Evolutionary conservation across 2,329 filamentous ascomycete species (phyloP).

Genomic region (Calcarisporium arbuscula): DNA sequence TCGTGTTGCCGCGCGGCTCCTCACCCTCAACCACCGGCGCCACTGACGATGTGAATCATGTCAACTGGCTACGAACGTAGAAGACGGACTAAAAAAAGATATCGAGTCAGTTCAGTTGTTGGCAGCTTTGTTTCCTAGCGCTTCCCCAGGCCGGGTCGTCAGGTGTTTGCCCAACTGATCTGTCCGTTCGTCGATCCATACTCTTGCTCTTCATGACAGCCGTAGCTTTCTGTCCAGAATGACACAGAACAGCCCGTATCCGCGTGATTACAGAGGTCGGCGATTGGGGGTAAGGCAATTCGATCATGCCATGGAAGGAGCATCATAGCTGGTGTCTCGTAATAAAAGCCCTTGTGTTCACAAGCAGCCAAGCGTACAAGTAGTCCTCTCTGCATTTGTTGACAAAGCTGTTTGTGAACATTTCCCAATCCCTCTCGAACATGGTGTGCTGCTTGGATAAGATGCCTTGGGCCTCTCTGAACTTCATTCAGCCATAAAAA

Average conservation of each 20-base stretch:
- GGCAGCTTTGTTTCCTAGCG: too few relatives aligned
- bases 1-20: too few relatives aligned
- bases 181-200: too few relatives aligned
- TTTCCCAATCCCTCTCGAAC: conserved; percentile 30
- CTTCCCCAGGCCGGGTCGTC: too few relatives aligned
- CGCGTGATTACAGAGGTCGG: conserved; percentile 59
- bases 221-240: conserved; percentile 45
- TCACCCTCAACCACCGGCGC: too few relatives aligned
- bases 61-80: too few relatives aligned
- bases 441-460: conserved; percentile 45
- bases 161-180: too few relatives aligned
- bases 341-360: conserved; percentile 54
- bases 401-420: conserved; percentile 17
- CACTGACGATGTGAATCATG: too few relatives aligned
- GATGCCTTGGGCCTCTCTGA: conserved; percentile 32
- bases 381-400: conserved; percentile 28
- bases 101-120: too few relatives aligned
- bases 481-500: conserved; percentile 36
- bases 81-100: too few relatives aligned
- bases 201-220: conserved; percentile 42
- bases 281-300: conserved; percentile 59
- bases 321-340: conserved; percentile 32
- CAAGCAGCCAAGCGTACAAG: conserved; percentile 44
- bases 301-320: conserved; percentile 40
- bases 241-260: conserved; percentile 44